Percentiles rank a stretch among this genome's conserved stretches.
These are phyloP conservation scores for Globisporangium heterothallicum DNA, from an alignment of 352 stramenopile genomes.

Conservation along the genomic window DNA sequence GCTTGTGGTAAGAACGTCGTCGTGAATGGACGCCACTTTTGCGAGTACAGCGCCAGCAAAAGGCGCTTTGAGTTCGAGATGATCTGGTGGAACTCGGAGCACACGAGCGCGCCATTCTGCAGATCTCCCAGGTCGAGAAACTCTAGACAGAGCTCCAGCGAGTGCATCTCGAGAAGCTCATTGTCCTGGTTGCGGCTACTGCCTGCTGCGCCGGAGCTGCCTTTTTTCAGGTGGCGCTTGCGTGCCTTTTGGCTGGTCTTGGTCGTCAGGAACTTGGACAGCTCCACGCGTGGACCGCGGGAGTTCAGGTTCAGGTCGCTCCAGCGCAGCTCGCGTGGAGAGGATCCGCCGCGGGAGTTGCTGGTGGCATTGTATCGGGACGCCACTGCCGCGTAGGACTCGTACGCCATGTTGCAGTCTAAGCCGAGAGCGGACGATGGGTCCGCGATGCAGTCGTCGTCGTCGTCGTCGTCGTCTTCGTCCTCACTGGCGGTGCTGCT, in stretches of 20 bases:
- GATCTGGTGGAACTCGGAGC: slow-evolving; percentile 53
- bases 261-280: slow-evolving; percentile 19
- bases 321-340: slow-evolving; percentile 49
- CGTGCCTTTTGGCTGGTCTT: slow-evolving; percentile 24
- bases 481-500: slow-evolving; percentile 39
- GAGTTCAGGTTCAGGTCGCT: slow-evolving; percentile 57
- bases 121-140: slow-evolving; percentile 61
- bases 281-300: slow-evolving; percentile 29
- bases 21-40: slow-evolving; percentile 35
- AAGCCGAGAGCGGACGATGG: slow-evolving; percentile 10
- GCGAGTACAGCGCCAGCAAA: slow-evolving; percentile 51
- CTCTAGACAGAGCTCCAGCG: slow-evolving; percentile 69
- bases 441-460: slow-evolving; percentile 15
- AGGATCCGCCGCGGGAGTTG: slow-evolving; percentile 11
- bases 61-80: slow-evolving; percentile 36
- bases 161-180: slow-evolving; percentile 37
- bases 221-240: slow-evolving; percentile 21
- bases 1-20: slow-evolving; percentile 20
- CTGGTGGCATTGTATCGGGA: slow-evolving; percentile 27
- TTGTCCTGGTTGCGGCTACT: slow-evolving; percentile 4
- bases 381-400: slow-evolving; percentile 68
- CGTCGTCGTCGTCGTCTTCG: slow-evolving; percentile 16
- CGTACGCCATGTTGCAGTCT: slow-evolving; percentile 56
- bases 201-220: neutral
- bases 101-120: slow-evolving; percentile 34